Evolutionary conservation across 1,139 yeast species (phyloP), one percentile per base, ranked within the genome.

Genomic region (Hansenula lynferdii): DNA sequence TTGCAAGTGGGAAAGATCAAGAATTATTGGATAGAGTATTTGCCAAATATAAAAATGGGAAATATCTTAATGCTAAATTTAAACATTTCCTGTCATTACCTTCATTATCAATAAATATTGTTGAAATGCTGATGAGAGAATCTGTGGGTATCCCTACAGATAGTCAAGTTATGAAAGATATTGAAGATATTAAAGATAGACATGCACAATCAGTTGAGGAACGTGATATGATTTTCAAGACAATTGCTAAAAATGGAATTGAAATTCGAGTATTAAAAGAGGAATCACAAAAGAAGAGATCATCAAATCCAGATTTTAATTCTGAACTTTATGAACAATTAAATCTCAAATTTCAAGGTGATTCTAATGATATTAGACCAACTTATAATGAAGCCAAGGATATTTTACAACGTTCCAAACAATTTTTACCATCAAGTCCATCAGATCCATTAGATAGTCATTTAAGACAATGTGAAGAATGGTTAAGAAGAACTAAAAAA

Each of bases 401-500:
- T 7, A 29, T 55, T 6, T 33, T 56, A 21, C 64, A 60, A 1
- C 52, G 46, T 26, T 49, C 56, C 0, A 42, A 45, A 27, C 45
- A 42, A 21, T 33, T 41, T 8, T 14, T 36, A n/a, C 37, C 42
- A 6, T 40, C 45, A 10, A 42, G 34, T n/a, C 24, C 34, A 15
- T 21, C 34, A 28, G 35, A 31, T 30, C 32, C 38, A 9, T 37
- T 53, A 38, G 68, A 44, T 16, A 35, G 36, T 35, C 48, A 54
- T 26, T 37, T 57, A 31, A 40, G 46, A 17, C 44, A 45, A 12
- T 57, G 66, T 6, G 75, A 70, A 36, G 57, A 57, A 2, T 79
- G 85, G 83, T 53, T 71, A 55, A 59, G 67, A 22, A 49, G 51
- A 9, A 62, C 78, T 20, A 62, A 64, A 42, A 57, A 59, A 23